Percentiles rank a stretch among this genome's conserved stretches.
Conservation (phyloP, 495 filamentous ascomycete genomes). For the Parathielavia appendiculata region DNA sequence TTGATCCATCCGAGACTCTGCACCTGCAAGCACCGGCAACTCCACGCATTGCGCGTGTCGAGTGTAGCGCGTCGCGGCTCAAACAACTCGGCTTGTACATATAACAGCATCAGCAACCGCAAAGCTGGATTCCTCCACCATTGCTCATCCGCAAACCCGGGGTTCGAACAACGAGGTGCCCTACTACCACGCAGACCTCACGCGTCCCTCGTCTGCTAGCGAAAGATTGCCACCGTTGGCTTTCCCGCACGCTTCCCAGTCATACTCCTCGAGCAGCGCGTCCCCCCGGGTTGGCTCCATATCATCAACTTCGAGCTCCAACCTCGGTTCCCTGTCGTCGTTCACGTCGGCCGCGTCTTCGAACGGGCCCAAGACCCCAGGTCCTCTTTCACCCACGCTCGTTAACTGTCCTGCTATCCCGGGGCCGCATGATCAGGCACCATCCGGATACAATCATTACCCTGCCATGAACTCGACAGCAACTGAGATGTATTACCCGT, state of each 20-base stretch:
- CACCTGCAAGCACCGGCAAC: too few species aligned
- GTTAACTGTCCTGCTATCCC: slow-evolving; percentile 37
- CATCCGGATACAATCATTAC: slow-evolving; percentile 53
- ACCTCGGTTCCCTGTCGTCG: slow-evolving; percentile 49
- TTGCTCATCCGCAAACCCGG: slow-evolving; percentile 86
- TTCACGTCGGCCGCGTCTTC: slow-evolving; percentile 51
- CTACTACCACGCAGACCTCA: slow-evolving; percentile 66
- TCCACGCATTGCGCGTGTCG: too few species aligned
- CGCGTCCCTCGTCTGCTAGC: slow-evolving; percentile 61
- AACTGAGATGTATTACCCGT: slow-evolving; percentile 77
- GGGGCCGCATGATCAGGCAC: slow-evolving; percentile 38
- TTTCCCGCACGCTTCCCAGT: slow-evolving; percentile 58
- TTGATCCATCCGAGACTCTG: too few species aligned
- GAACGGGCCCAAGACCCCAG: slow-evolving; percentile 55
- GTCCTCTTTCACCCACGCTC: slow-evolving; percentile 41
- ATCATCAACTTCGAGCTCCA: slow-evolving; percentile 51
- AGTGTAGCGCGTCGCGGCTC: not conserved
- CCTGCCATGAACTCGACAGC: slow-evolving; percentile 75
- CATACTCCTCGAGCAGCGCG: slow-evolving; percentile 60
- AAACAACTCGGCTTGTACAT: not conserved
- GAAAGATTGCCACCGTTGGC: slow-evolving; percentile 76
- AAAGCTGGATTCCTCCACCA: slow-evolving; percentile 98
- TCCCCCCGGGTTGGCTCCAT: slow-evolving; percentile 66
- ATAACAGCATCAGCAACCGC: slow-evolving; percentile 53
- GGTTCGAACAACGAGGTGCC: slow-evolving; percentile 73